Conservation (phyloP, 345 rosid genomes). For the Erucastrum elatum region DNA sequence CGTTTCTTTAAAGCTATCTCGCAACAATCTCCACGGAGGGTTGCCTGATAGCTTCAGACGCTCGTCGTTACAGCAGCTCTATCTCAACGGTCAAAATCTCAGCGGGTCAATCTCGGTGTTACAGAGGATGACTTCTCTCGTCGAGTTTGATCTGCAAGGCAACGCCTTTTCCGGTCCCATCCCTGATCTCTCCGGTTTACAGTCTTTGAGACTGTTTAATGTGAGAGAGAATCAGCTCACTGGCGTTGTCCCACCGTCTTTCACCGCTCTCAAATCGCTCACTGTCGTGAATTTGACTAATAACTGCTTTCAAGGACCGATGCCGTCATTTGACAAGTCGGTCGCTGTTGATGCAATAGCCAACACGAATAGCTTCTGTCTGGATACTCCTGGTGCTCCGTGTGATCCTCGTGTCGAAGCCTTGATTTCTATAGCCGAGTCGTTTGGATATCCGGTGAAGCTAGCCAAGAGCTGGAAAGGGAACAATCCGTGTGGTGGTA, state of each 20-base stretch:
- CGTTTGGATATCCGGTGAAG: slow-evolving; percentile 38
- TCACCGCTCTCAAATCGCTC: slow-evolving; percentile 43
- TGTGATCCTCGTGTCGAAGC: slow-evolving; percentile 45
- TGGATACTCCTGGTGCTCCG: slow-evolving; percentile 35
- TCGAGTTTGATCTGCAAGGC: slow-evolving; percentile 56
- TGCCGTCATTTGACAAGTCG: slow-evolving; percentile 31
- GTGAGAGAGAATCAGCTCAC: slow-evolving; percentile 67
- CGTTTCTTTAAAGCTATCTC: too few species aligned
- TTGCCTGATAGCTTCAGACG: too few species aligned
- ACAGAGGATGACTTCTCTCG: slow-evolving; percentile 56
- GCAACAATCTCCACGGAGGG: too few species aligned
- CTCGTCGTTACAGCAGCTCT: too few species aligned
- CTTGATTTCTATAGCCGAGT: slow-evolving; percentile 40
- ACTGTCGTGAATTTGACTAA: slow-evolving; percentile 50
- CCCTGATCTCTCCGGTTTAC: slow-evolving; percentile 56
- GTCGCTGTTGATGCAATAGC: slow-evolving; percentile 26
- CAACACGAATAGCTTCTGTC: slow-evolving; percentile 42
- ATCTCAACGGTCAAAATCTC: slow-evolving; percentile 48
- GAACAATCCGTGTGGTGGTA: slow-evolving; percentile 55
- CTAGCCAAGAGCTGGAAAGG: slow-evolving; percentile 48
- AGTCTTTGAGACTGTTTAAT: slow-evolving; percentile 41
- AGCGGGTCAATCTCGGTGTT: slow-evolving; percentile 58
- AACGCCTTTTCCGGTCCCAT: slow-evolving; percentile 70
- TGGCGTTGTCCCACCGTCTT: slow-evolving; percentile 59
- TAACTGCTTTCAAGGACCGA: slow-evolving; percentile 46